Evolutionary conservation across 2,329 filamentous ascomycete species (phyloP).

Genomic region (Basipetospora sp.): DNA sequence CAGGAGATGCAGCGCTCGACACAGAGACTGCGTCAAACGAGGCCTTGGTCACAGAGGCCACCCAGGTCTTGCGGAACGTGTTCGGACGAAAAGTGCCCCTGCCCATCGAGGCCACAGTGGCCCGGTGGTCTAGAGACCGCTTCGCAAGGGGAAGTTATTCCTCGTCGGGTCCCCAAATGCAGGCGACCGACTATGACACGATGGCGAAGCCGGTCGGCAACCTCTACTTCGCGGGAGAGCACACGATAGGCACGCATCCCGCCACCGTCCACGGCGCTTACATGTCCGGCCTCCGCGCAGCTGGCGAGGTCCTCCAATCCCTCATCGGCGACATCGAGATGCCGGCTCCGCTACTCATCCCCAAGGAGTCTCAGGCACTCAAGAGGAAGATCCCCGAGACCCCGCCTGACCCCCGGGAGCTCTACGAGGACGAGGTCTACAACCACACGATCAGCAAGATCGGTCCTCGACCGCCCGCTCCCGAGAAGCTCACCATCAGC

Average conservation of each 20-base stretch:
- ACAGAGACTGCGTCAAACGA: constrained; percentile 66
- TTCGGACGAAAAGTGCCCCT: constrained; percentile 59
- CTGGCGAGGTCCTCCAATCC: constrained; percentile 67
- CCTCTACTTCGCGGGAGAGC: constrained; percentile 88
- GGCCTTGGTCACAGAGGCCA: constrained; percentile 66
- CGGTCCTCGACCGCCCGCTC: constrained; percentile 60
- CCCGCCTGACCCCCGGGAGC: constrained; percentile 33
- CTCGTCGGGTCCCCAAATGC: constrained; percentile 71
- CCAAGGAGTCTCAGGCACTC: constrained; percentile 38
- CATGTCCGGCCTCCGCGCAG: constrained; percentile 77
- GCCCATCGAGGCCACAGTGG: constrained; percentile 76
- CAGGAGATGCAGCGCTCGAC: constrained; percentile 80
- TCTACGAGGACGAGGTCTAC: constrained; percentile 40
- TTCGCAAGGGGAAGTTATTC: constrained; percentile 95
- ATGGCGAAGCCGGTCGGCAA: constrained; percentile 80
- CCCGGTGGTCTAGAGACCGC: constrained; percentile 77
- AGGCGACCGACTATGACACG: constrained; percentile 74
- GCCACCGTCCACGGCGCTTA: constrained; percentile 96
- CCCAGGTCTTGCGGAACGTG: constrained; percentile 58
- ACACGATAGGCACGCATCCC: constrained; percentile 88
- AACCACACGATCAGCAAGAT: constrained; percentile 40
- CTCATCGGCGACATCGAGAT: constrained; percentile 71
- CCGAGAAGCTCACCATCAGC: constrained; percentile 61
- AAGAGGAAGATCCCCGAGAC: constrained; percentile 37
- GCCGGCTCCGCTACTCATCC: constrained; percentile 57